Base-by-base conservation (phyloP, 768 basidiomycete species). In the Pleurotus tuoliensis region DNA sequence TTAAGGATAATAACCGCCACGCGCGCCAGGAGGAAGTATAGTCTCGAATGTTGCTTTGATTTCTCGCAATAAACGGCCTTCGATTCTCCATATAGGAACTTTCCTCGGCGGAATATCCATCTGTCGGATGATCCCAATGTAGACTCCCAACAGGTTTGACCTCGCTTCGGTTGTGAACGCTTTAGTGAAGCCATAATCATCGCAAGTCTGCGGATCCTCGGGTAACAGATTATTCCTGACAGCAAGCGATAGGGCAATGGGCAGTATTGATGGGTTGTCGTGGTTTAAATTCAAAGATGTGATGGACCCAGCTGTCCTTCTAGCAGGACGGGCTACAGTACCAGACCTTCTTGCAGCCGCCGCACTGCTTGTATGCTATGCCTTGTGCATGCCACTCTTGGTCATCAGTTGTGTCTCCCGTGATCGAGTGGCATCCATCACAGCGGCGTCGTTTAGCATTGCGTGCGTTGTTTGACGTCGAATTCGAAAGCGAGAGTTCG, bases 271-370 rank as follows among this genome's bases (percentile, higher is more conserved):
- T 63, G 4, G 62, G 56, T 16, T 58, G 25, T 6, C 47, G 49
- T 1, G 58, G 56, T n/a, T 67, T 65, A 61, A 71, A 75, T n/a
- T 72, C 57, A 47, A 74, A 69, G 8, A 71, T 69, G 54, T 75
- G 74, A 4, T n/a, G 5, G 2, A 56, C 43, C 73, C 73, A 75
- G 24, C 24, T 70, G 1, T 27, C 16, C 27, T 56, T 60, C 56
- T 76, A 73, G 51, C 71, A 73, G 18, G 54, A 9, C 30, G 46
- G 16, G 49, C 62, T 64, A 65, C 73, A 76, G 49, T 75, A 76
- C 70, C 69, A 69, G 8, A 56, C 64, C 18, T 58, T 60, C 25
- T 57, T 56, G 55, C 68, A 70, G 4, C 63, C 67, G 25, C 63
- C 11, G 44, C 70, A 71, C 46, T 48, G 47, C 39, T 53, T 53